phyloP scores from a whole-genome alignment of 768 basidiomycete species.

The Fistulinella prunicolor region DNA sequence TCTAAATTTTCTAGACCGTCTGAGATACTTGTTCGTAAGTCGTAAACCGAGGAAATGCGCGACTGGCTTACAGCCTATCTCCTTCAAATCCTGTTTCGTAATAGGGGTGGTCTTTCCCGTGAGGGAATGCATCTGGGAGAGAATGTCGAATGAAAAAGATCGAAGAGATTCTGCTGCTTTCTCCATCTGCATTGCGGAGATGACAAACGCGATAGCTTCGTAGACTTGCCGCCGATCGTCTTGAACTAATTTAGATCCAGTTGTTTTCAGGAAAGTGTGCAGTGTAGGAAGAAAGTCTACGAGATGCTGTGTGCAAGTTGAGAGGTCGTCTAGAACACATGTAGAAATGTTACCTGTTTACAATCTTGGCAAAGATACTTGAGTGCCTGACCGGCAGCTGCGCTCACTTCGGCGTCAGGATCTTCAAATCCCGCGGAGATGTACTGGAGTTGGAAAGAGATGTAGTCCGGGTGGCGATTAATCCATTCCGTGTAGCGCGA shows the following conservation, averaged over 20 bases:
- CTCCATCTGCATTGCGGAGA: slow-evolving; percentile 90
- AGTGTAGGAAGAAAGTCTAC: slow-evolving; percentile 89
- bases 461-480: slow-evolving; percentile 82
- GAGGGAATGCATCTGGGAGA: slow-evolving; percentile 69
- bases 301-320: slow-evolving; percentile 58
- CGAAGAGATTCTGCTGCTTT: slow-evolving; percentile 83
- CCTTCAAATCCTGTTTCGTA: slow-evolving; percentile 69
- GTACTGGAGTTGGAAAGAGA: slow-evolving; percentile 82
- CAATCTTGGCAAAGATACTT: slow-evolving; percentile 98
- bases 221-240: slow-evolving; percentile 91
- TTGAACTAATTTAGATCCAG: slow-evolving; percentile 74
- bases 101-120: slow-evolving; percentile 51
- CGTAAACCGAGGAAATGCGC: neutral
- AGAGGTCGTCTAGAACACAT: slow-evolving; percentile 4
- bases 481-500: slow-evolving; percentile 98
- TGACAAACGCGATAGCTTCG: slow-evolving; percentile 94
- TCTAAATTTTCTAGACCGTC: slow-evolving; percentile 92
- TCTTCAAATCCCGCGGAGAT: slow-evolving; percentile 91
- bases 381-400: slow-evolving; percentile 93
- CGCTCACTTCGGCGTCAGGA: slow-evolving; percentile 74
- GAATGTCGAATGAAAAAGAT: slow-evolving; percentile 82
- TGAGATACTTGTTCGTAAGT: slow-evolving; percentile 28
- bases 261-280: slow-evolving; percentile 80
- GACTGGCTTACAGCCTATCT: slow-evolving; percentile 59
- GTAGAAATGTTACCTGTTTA: slow-evolving; percentile 54